A percentile compares a stretch with the other conserved stretches of the same genome.
Conservation (phyloP, 1,284 basidiomycete genomes). For the Marasmius oreades region DNA sequence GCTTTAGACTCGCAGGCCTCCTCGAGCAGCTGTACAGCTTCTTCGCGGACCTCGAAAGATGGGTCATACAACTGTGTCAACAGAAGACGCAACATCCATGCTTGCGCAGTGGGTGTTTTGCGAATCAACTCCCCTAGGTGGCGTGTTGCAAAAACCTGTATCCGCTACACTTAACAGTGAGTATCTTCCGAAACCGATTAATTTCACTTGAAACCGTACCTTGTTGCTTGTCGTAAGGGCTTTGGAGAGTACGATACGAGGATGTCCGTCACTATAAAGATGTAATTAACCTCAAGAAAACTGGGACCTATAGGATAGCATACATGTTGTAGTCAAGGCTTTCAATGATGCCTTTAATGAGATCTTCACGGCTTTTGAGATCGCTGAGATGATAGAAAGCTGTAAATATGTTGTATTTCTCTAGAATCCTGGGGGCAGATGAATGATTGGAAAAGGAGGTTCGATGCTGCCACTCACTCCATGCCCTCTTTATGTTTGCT, state of each 20-base stretch:
- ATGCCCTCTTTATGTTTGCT: conserved; percentile 88
- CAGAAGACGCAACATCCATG: conserved; percentile 87
- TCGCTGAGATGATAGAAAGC: conserved; percentile 94
- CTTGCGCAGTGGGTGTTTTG: conserved; percentile 56
- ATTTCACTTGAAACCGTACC: conserved; percentile 34
- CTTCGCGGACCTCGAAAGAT: conserved; percentile 82
- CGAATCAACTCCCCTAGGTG: conserved; percentile 83
- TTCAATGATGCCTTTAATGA: conserved; percentile 88
- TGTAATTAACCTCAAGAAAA: conserved; percentile 8
- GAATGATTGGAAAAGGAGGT: background rate
- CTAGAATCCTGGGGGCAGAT: conserved; percentile 64
- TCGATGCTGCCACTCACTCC: conserved; percentile 58
- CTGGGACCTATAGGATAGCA: conserved; percentile 24
- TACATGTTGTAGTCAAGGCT: conserved; percentile 90
- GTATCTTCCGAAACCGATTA: background rate
- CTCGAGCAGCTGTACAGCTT: conserved; percentile 86
- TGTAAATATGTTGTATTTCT: conserved; percentile 91
- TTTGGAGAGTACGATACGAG: conserved; percentile 88
- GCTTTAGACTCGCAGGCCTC: conserved; percentile 85
- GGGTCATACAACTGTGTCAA: conserved; percentile 96
- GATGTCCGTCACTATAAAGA: conserved; percentile 79
- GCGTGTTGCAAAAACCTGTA: conserved; percentile 85
- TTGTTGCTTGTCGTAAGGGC: conserved; percentile 90
- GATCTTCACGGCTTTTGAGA: conserved; percentile 85
- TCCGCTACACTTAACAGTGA: conserved; percentile 50